Percentiles rank a stretch among this genome's conserved stretches.
Evolutionary conservation across 1,284 basidiomycete genomes (phyloP).

Genomic region (Fomes fomentarius): DNA sequence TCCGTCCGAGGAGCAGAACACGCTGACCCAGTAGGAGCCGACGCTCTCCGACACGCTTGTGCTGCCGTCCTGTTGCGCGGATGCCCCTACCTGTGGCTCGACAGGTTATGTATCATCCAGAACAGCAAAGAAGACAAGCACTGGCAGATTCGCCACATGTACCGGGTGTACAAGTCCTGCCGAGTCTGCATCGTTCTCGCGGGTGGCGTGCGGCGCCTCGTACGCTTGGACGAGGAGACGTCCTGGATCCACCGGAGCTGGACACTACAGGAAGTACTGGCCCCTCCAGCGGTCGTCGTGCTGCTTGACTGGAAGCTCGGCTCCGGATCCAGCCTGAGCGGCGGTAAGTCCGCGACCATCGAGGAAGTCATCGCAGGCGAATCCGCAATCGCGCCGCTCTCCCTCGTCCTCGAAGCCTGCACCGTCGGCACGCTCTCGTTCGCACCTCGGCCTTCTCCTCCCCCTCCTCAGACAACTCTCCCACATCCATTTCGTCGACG

Average conservation of each 20-base stretch:
- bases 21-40: constrained; percentile 14
- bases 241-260: constrained; percentile 20
- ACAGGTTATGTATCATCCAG: constrained; percentile 20
- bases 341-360: constrained; percentile 5
- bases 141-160: constrained; percentile 21
- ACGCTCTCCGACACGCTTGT: constrained; percentile 14
- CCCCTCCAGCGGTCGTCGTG: constrained; percentile 6
- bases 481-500: neutral
- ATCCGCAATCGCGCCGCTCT: neutral
- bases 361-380: constrained; percentile 1
- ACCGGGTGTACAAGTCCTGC: constrained; percentile 14
- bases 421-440: constrained; percentile 2
- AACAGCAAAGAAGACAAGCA: constrained; percentile 10
- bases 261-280: constrained; percentile 18
- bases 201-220: constrained; percentile 15
- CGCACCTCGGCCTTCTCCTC: neutral
- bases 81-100: constrained; percentile 18
- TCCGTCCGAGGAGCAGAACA: constrained; percentile 14
- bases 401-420: constrained; percentile 4
- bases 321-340: constrained; percentile 3
- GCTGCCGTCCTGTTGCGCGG: constrained; percentile 5
- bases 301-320: constrained; percentile 14
- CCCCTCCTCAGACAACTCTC: too few relatives aligned
- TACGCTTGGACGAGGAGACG: constrained; percentile 14
- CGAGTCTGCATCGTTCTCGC: constrained; percentile 15